Percentiles rank a stretch among this genome's conserved stretches.
Conservation (phyloP, 345 rosid species). For the Trapa bicornis region DNA sequence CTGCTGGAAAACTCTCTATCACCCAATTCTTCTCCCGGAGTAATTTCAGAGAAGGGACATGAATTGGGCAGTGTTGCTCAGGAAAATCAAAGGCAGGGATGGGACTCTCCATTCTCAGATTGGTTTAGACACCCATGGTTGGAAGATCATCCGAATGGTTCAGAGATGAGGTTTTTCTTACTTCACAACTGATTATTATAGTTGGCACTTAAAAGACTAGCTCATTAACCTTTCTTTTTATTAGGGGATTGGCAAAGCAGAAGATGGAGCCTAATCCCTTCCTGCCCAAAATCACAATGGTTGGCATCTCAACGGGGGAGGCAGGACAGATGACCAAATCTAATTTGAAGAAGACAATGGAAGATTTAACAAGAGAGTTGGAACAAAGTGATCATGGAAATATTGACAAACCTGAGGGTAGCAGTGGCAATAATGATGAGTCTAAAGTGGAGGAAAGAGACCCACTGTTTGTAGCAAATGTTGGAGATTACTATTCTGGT, state of each 20-base stretch:
- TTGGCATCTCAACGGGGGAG: conserved; percentile 80
- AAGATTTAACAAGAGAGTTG: conserved; percentile 55
- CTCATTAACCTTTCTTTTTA: not conserved
- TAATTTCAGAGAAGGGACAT: conserved; percentile 21
- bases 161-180: conserved; percentile 7
- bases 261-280: conserved; percentile 48
- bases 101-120: conserved; percentile 51
- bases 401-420: conserved; percentile 13
- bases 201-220: conserved; percentile 2
- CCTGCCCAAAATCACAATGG: conserved; percentile 97
- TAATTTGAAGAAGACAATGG: conserved; percentile 76
- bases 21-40: conserved; percentile 6
- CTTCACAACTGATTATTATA: not conserved
- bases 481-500: conserved; percentile 68
- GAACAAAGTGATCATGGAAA: conserved; percentile 56
- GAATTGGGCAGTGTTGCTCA: conserved; percentile 22
- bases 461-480: conserved; percentile 88
- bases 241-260: not conserved
- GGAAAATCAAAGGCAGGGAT: conserved; percentile 18
- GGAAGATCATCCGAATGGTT: conserved; percentile 21
- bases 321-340: conserved; percentile 69
- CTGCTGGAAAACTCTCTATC: conserved; percentile 23
- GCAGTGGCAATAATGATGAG: conserved; percentile 17
- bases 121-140: conserved; percentile 44
- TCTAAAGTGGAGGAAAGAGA: conserved; percentile 50